phyloP scores from a whole-genome alignment of 2,329 filamentous ascomycete species.

The Exophiala spinifera region DNA sequence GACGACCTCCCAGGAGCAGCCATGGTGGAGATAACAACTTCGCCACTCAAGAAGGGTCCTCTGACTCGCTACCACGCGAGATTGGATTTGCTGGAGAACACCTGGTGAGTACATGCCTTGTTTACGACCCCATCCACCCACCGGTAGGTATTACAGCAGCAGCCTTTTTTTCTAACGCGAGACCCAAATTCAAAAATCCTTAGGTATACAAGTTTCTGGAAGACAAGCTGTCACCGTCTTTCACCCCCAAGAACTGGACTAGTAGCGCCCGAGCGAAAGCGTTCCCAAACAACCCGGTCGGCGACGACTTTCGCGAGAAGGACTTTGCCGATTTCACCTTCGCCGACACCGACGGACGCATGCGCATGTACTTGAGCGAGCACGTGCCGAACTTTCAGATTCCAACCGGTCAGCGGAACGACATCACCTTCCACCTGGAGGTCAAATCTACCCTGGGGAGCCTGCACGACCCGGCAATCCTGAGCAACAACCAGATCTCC shows the following conservation, averaged over 20 bases:
- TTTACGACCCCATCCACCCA: too few relatives aligned
- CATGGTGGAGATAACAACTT: conserved; percentile 6
- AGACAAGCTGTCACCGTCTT: conserved; percentile 8
- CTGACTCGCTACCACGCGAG: conserved; percentile 3
- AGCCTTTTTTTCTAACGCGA: too few relatives aligned
- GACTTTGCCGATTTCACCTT: conserved; percentile 15
- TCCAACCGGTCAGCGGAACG: background rate
- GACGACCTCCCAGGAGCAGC: conserved; percentile 3
- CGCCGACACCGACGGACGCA: conserved; percentile 6
- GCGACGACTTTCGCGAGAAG: conserved; percentile 3
- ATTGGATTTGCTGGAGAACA: conserved; percentile 16
- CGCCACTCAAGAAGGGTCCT: background rate
- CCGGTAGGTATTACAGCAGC: too few relatives aligned
- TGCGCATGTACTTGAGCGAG: conserved; percentile 4
- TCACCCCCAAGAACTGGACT: conserved; percentile 14
- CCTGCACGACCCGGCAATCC: background rate
- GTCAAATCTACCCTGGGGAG: conserved; percentile 11
- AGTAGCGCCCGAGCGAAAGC: conserved; percentile 5
- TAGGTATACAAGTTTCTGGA: conserved; percentile 14
- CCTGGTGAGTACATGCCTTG: conserved; percentile 11
- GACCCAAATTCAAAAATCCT: too few relatives aligned
- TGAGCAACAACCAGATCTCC: conserved; percentile 15
- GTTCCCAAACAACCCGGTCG: conserved; percentile 1
- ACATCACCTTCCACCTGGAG: conserved; percentile 14
- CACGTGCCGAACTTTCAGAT: conserved; percentile 1